These are phyloP conservation scores for Pyrenochaeta sp. DNA, from an alignment of 2,329 filamentous ascomycete genomes.

Conservation along the genomic window DNA sequence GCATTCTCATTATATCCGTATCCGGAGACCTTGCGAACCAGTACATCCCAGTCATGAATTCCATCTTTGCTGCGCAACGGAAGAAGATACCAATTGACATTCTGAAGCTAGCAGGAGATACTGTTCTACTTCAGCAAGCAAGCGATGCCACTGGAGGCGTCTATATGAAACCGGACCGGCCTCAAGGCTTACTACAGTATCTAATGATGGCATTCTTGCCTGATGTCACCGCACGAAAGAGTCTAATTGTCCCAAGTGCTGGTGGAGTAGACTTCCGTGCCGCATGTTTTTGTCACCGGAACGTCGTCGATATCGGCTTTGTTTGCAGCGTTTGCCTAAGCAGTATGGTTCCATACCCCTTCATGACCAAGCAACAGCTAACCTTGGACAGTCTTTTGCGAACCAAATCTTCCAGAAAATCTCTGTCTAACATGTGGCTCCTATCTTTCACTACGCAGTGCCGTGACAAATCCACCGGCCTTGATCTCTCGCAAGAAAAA, in stretches of 20 bases:
- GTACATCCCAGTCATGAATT: slow-evolving; percentile 99
- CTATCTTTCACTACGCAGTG: slow-evolving; percentile 45
- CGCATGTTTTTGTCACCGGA: slow-evolving; percentile 96
- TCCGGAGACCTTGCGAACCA: slow-evolving; percentile 86
- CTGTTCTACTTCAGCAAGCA: slow-evolving; percentile 94
- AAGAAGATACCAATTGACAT: slow-evolving; percentile 91
- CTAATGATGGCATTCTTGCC: slow-evolving; percentile 94
- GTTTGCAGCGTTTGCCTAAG: slow-evolving; percentile 96
- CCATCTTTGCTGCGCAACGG: slow-evolving; percentile 92
- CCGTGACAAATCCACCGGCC: slow-evolving; percentile 42
- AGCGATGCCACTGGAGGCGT: slow-evolving; percentile 75
- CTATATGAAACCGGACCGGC: slow-evolving; percentile 65
- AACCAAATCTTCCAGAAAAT: slow-evolving; percentile 39
- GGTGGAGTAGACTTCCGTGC: slow-evolving; percentile 94
- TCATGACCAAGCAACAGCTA: too few relatives aligned
- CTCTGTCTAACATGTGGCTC: slow-evolving; percentile 50
- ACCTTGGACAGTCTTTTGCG: slow-evolving; percentile 2
- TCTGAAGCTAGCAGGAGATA: slow-evolving; percentile 81
- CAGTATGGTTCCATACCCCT: slow-evolving; percentile 57
- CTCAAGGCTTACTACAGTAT: slow-evolving; percentile 79
- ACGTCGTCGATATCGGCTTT: slow-evolving; percentile 89
- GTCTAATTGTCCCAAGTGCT: slow-evolving; percentile 79
- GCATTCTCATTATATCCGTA: slow-evolving; percentile 89
- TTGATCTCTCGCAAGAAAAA: slow-evolving; percentile 50
- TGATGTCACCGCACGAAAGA: slow-evolving; percentile 68